These are phyloP conservation scores for Glycine latifolia DNA, from an alignment of 306 rosid species.

Conservation along the genomic window DNA sequence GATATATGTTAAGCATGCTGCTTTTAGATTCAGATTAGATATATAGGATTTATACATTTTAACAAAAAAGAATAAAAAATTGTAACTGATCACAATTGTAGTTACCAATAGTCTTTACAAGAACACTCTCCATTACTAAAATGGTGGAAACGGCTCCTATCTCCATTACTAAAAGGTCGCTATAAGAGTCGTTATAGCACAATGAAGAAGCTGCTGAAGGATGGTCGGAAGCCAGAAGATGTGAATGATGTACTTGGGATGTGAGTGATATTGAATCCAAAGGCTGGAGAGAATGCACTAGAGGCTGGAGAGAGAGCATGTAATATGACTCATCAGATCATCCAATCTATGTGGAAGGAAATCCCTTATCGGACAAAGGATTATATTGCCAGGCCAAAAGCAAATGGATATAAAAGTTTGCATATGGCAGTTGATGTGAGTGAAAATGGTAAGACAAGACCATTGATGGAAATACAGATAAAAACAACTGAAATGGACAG, in stretches of 20 bases:
- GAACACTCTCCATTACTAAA: slow-evolving; percentile 61
- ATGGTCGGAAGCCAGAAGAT: slow-evolving; percentile 85
- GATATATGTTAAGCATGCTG: background rate
- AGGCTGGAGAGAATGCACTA: slow-evolving; percentile 48
- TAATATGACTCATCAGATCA: slow-evolving; percentile 66
- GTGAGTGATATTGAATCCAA: slow-evolving; percentile 75
- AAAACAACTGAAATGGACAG: slow-evolving; percentile 86
- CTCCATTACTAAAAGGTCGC: slow-evolving; percentile 60
- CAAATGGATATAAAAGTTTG: slow-evolving; percentile 85
- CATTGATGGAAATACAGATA: slow-evolving; percentile 89
- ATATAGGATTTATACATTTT: background rate
- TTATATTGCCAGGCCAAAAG: slow-evolving; percentile 83
- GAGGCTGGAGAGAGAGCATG: slow-evolving; percentile 80
- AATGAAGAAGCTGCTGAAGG: slow-evolving; percentile 89
- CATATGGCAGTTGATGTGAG: slow-evolving; percentile 95
- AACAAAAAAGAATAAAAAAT: background rate
- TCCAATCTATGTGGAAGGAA: slow-evolving; percentile 81
- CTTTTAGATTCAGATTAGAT: background rate
- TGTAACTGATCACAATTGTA: slow-evolving; percentile 2
- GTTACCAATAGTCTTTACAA: slow-evolving; percentile 24
- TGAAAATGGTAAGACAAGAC: slow-evolving; percentile 64
- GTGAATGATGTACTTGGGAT: slow-evolving; percentile 87
- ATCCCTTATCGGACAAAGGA: slow-evolving; percentile 81
- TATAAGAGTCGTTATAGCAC: slow-evolving; percentile 91
- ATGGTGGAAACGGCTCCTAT: slow-evolving; percentile 75